phyloP scores from a whole-genome alignment of 345 rosid genomes.

The Luvunga scandens region DNA sequence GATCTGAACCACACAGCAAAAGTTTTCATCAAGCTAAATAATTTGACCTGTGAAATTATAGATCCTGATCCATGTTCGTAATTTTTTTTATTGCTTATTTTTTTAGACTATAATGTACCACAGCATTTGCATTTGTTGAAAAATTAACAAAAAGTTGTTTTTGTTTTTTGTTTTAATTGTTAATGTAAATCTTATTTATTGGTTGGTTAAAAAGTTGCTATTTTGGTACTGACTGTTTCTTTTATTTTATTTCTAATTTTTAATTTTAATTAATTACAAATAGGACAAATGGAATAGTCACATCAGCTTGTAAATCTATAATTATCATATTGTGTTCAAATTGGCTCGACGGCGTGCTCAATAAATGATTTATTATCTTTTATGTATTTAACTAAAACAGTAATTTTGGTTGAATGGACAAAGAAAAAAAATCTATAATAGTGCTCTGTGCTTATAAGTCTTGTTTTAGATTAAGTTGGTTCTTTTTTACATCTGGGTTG shows the following conservation, averaged over 20 bases:
- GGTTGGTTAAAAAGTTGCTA: not conserved
- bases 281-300: not conserved
- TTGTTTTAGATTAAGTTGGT: not conserved
- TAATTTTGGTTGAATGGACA: not conserved
- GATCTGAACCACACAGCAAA: constrained; percentile 32
- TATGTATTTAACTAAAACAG: not conserved
- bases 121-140: not conserved
- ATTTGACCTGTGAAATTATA: constrained; percentile 13
- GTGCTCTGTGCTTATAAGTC: not conserved
- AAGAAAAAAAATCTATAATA: not conserved
- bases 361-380: not conserved
- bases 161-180: not conserved
- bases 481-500: not conserved
- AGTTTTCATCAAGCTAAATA: not conserved
- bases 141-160: not conserved
- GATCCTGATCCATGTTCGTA: constrained; percentile 40
- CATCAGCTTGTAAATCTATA: constrained; percentile 1
- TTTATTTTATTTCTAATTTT: no score
- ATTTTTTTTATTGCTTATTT: not conserved
- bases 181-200: not conserved
- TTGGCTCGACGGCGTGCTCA: not conserved
- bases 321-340: not conserved
- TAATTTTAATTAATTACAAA: not conserved
- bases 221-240: not conserved
- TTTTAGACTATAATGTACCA: constrained; percentile 15